phyloP scores from a whole-genome alignment of 1,139 yeast species.

The Candida buenavistaensis region DNA sequence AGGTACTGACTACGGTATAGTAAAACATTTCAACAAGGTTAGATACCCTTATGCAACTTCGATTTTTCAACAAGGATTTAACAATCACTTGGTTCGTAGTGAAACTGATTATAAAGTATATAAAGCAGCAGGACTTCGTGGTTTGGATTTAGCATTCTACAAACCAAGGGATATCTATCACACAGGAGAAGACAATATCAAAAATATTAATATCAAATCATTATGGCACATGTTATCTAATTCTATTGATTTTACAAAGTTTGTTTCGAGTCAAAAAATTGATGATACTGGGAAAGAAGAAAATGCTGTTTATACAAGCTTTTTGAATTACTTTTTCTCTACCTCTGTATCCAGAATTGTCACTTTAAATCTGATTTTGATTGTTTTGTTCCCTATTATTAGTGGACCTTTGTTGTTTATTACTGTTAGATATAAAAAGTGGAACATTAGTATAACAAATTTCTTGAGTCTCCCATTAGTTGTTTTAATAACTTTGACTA shows the following conservation, averaged over 20 bases:
- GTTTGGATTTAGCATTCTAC: conserved; percentile 66
- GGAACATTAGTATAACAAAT: conserved; percentile 44
- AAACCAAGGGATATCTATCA: conserved; percentile 81
- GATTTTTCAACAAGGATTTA: conserved; percentile 79
- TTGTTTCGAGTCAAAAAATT: conserved; percentile 39
- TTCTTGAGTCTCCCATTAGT: conserved; percentile 54
- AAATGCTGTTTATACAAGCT: conserved; percentile 61
- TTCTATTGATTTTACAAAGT: conserved; percentile 56
- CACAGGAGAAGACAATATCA: conserved; percentile 70
- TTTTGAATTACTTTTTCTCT: conserved; percentile 60
- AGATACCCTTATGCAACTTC: conserved; percentile 79
- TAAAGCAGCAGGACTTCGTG: conserved; percentile 66
- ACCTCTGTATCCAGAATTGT: conserved; percentile 50
- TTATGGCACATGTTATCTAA: conserved; percentile 82
- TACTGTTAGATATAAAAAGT: conserved; percentile 46
- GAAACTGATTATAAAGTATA: conserved; percentile 87
- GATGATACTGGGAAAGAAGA: conserved; percentile 37
- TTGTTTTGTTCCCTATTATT: conserved; percentile 57
- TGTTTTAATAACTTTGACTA: conserved; percentile 37
- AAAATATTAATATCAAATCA: conserved; percentile 61
- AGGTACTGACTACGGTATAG: conserved; percentile 73
- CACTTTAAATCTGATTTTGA: conserved; percentile 46
- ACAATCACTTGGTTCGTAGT: conserved; percentile 67
- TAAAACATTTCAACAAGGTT: conserved; percentile 44
- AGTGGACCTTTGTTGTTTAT: conserved; percentile 49